Base-by-base conservation (phyloP, 23 red algal species). In the Agarophyton chilense region DNA sequence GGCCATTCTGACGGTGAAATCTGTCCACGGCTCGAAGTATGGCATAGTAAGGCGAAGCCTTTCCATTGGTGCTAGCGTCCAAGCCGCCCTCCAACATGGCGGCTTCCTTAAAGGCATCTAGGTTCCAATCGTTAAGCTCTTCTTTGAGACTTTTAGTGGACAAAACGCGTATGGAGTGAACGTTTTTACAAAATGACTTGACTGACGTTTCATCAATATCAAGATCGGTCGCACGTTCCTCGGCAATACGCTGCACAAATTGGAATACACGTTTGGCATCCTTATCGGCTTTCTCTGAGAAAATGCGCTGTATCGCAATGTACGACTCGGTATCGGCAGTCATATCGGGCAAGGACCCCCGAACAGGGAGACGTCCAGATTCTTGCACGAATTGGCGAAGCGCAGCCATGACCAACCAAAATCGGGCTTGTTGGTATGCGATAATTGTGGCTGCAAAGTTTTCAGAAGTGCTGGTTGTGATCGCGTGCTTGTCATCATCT, bases 271-370 rank as follows among this genome's bases (percentile, higher is more conserved):
- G 47, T 2, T 42, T 39, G 35, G 84, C 85, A 52, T 98, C 95
- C 22, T 81, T 78, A 25, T 72, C 54, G 50, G 95, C 90, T 32
- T 78, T 77, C 28, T 60, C 77, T 21, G 70, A 50, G 64, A 87
- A 98, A 8, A 98, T 66, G 22, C 63, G 61, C 76, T 94, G 96
- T 35, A 98, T 61, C 16, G 39, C 80, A 43, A 98, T 77, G 71
- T 87, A 98, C 22, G 91, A 94, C 50, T 82, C 86, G 28, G 96
- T 98, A 72, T 98, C 96, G n/a, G 84, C 80, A 6, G 82, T 70
- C 95, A 98, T 98, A 72, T 98, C 95, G 17, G 95, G 95, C 18
- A 98, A 44, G 21, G 87, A 83, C 52, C 91, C 89, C 50, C 79
- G 51, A 6, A 94, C 42, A 2, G 88, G 82, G 16, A 94, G 72